These are phyloP conservation scores for Wickerhamiella sergipiensis DNA, from an alignment of 805 yeast genomes.

Conservation along the genomic window DNA sequence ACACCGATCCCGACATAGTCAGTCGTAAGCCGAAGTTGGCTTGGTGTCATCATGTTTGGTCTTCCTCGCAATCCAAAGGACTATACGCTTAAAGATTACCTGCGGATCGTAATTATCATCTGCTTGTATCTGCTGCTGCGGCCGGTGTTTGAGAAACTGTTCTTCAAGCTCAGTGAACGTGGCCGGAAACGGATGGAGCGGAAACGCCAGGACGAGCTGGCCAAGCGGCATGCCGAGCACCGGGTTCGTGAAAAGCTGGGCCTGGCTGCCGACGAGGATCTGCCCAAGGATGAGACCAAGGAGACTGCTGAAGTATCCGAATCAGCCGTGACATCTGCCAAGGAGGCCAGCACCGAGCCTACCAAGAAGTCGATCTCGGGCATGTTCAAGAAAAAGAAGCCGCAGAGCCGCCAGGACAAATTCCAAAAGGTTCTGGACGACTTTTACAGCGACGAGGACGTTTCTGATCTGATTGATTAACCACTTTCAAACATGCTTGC, in stretches of 20 bases:
- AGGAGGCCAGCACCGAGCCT: not conserved
- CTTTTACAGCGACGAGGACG: constrained; percentile 24
- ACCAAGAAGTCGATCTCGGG: constrained; percentile 6
- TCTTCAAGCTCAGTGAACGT: constrained; percentile 18
- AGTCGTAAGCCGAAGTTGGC: not conserved
- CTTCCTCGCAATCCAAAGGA: constrained; percentile 21
- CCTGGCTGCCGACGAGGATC: constrained; percentile 5
- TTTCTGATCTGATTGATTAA: constrained; percentile 19
- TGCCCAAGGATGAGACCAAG: constrained; percentile 3
- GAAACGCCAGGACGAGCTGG: constrained; percentile 17
- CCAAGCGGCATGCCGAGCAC: constrained; percentile 16
- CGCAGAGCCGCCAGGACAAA: constrained; percentile 5
- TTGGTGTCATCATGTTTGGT: constrained; percentile 18
- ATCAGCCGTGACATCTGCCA: constrained; percentile 1
- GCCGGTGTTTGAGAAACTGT: constrained; percentile 20
- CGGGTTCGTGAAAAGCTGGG: constrained; percentile 19
- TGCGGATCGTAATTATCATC: constrained; percentile 21
- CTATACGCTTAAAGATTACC: constrained; percentile 20
- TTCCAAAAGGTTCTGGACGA: constrained; percentile 14
- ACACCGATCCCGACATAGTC: not conserved
- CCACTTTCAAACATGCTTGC: not conserved
- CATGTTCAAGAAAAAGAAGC: constrained; percentile 7
- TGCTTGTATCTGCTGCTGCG: constrained; percentile 21
- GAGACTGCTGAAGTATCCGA: not conserved
- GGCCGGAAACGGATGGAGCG: constrained; percentile 15